Evolutionary conservation across 306 rosid species (phyloP).

Genomic region (Rosa lucieae): DNA sequence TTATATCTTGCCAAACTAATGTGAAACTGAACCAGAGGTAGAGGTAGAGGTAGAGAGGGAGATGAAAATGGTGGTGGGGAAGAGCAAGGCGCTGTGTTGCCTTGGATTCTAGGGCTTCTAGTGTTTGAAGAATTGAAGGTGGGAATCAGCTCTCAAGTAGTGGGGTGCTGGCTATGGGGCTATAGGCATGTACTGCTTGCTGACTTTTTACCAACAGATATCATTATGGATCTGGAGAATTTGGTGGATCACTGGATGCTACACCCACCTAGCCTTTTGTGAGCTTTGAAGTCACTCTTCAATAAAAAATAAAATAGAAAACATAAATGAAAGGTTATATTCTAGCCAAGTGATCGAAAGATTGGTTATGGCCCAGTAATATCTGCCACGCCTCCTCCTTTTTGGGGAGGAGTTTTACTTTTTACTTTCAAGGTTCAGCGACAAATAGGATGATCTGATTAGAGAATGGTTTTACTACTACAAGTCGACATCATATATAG

Average conservation of each 20-base stretch:
- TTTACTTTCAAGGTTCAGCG: not conserved
- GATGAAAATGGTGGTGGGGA: conserved; percentile 46
- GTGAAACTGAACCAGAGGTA: conserved; percentile 32
- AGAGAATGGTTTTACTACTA: not conserved
- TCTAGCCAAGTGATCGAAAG: conserved; percentile 33
- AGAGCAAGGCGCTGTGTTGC: conserved; percentile 47
- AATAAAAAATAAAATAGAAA: conserved; percentile 12
- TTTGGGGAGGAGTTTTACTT: not conserved
- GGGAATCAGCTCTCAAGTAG: conserved; percentile 53
- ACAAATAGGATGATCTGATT: not conserved
- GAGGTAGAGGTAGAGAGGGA: not conserved
- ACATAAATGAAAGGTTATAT: conserved; percentile 30
- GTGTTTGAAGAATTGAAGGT: conserved; percentile 25
- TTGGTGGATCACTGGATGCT: conserved; percentile 31
- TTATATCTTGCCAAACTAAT: not conserved
- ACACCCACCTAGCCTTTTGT: conserved; percentile 37
- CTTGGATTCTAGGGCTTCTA: conserved; percentile 77
- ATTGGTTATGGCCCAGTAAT: conserved; percentile 74
- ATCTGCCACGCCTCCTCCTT: conserved; percentile 32
- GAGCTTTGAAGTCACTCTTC: conserved; percentile 58
- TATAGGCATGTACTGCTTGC: conserved; percentile 15
- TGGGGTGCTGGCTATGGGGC: conserved; percentile 49
- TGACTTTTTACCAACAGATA: conserved; percentile 1
- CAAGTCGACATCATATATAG: not conserved
- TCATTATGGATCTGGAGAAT: conserved; percentile 30